Evolutionary conservation across 1,139 yeast species (phyloP), one percentile per base, ranked within the genome.

Genomic region (Kodamaea derodonti): DNA sequence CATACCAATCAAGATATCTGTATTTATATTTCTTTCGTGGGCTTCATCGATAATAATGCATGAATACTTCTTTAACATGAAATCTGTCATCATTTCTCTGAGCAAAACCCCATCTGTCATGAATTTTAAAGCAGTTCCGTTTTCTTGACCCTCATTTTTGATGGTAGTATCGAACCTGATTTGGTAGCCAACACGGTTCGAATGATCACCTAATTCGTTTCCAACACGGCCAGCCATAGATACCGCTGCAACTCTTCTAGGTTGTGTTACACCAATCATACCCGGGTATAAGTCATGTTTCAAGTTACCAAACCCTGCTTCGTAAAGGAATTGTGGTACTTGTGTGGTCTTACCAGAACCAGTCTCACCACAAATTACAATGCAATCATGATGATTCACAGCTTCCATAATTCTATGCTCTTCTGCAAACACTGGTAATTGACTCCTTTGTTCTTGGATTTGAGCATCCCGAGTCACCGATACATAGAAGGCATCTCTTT

Each of bases 91-190:
- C 83, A 94, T 80, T 58, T 94, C 99, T 48, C 97, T 72, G 24
- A 94, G 63, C 35, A 94, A 63, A 28, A 94, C 96, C 78, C 99
- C 99, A 68, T 94, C 99, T 2, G 99, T 94, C 98, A 94, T 92
- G 52, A 92, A 90, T 57, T 94, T 94, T 57, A 94, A 57, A 4
- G 85, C 84, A 0, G 98, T 94, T 14, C 75, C 75, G 36, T 60
- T 45, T 32, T 51, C 59, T 10, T 52, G 46, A 8, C 74, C 75
- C 39, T 79, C 78, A 12, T 72, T 61, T 38, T 75, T 75, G 4
- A 83, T 75, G 2, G 78, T 77, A 3, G 92, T 73, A 50, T 94
- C 98, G 51, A 94, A 94, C 45, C 99, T 68, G 39, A 94, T 84
- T 57, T 92, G 97, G 54, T 92, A 79, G 8, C 92, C 96, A 10